Percentiles rank a stretch among this genome's conserved stretches.
Evolutionary conservation across 257 asterid species (phyloP).

Genomic region (Primulina huaijiensis): DNA sequence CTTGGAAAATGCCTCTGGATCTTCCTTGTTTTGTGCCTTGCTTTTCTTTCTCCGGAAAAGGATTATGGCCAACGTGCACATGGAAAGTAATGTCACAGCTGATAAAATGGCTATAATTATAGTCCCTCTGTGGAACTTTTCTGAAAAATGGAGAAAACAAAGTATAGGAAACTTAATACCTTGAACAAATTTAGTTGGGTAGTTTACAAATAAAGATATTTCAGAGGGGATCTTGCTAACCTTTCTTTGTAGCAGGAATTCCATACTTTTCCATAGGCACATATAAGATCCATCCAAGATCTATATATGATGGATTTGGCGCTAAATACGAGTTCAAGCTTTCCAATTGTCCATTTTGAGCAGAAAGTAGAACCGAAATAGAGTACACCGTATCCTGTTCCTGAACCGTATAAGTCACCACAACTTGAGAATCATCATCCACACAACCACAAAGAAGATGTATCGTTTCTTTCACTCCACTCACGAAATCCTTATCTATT

Average conservation of each 20-base stretch:
- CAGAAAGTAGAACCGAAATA: conserved; percentile 43
- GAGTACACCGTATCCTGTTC: conserved; percentile 48
- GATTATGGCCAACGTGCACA: conserved; percentile 48
- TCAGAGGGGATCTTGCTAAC: conserved; percentile 28
- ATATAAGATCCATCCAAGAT: conserved; percentile 58
- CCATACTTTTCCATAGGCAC: conserved; percentile 59
- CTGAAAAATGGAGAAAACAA: not conserved
- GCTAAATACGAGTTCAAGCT: conserved; percentile 48
- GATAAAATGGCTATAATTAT: conserved; percentile 46
- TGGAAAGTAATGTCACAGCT: conserved; percentile 45
- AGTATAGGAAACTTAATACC: not conserved
- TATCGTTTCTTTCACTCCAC: conserved; percentile 33
- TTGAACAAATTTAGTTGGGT: not conserved
- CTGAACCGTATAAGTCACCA: conserved; percentile 75
- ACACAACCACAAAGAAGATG: conserved; percentile 73
- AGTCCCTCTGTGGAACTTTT: conserved; percentile 44
- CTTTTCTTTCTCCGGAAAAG: conserved; percentile 39
- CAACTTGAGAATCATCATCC: conserved; percentile 43
- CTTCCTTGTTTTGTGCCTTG: conserved; percentile 28
- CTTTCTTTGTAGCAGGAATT: conserved; percentile 30
- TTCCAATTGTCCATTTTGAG: conserved; percentile 44
- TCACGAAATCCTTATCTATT: conserved; percentile 22
- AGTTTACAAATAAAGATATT: not conserved
- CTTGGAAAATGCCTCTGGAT: conserved; percentile 42
- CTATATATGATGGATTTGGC: conserved; percentile 34